Evolutionary conservation across 176 grass and related monocot genomes (phyloP).

Genomic region (Dendrocalamus sinicus): DNA sequence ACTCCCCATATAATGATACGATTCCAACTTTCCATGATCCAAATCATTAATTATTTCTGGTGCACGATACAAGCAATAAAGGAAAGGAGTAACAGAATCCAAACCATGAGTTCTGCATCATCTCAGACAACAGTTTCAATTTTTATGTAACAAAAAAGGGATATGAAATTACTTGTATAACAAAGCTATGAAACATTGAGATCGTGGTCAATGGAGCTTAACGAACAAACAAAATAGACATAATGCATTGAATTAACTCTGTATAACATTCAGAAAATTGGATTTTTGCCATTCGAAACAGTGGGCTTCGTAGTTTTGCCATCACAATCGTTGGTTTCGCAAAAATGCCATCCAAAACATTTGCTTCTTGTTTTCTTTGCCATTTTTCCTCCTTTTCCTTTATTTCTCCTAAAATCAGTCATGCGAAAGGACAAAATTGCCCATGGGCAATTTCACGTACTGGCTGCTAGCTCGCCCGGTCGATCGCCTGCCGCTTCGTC

Average conservation of each 20-base stretch:
- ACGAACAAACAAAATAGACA: neutral
- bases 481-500: too few relatives aligned
- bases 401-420: too few relatives aligned
- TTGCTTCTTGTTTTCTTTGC: too few relatives aligned
- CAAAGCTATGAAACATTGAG: neutral
- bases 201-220: neutral
- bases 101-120: neutral
- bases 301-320: too few relatives aligned
- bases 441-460: too few relatives aligned
- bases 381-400: too few relatives aligned
- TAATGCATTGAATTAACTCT: neutral
- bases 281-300: too few relatives aligned
- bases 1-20: neutral
- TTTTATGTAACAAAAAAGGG: neutral
- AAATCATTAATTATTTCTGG: neutral
- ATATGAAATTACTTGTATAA: neutral
- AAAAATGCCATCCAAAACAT: too few relatives aligned
- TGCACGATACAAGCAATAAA: neutral
- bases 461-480: too few relatives aligned
- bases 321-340: too few relatives aligned
- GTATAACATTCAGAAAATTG: neutral
- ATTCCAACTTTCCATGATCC: neutral
- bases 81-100: neutral
- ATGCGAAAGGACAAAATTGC: too few relatives aligned
- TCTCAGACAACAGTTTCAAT: neutral